Percentiles rank a stretch among this genome's conserved stretches.
Conservation (phyloP, 805 yeast genomes). For the Metschnikowia vanudenii region DNA sequence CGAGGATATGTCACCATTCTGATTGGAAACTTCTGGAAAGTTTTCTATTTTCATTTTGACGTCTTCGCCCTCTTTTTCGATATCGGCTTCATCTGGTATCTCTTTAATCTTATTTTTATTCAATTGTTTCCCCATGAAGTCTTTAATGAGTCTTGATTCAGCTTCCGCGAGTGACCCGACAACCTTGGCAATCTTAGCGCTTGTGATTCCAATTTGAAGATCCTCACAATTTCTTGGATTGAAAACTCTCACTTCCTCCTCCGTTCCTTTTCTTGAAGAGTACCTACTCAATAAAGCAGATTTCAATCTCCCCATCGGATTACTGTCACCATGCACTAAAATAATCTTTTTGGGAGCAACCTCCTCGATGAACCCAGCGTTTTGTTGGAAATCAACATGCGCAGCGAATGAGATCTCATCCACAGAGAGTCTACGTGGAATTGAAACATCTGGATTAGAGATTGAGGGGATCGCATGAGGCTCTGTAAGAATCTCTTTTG, state of each 20-base stretch:
- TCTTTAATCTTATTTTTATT: constrained; percentile 38
- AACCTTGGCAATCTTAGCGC: constrained; percentile 77
- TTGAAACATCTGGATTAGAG: constrained; percentile 73
- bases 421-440: constrained; percentile 82
- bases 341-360: constrained; percentile 84
- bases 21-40: constrained; percentile 34
- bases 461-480: constrained; percentile 88
- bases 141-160: constrained; percentile 33
- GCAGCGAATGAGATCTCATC: constrained; percentile 99
- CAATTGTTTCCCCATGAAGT: constrained; percentile 60
- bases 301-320: constrained; percentile 97
- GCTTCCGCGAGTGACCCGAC: constrained; percentile 53
- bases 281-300: constrained; percentile 89
- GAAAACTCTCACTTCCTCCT: constrained; percentile 84
- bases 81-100: constrained; percentile 8
- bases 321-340: constrained; percentile 94
- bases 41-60: not conserved
- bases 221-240: constrained; percentile 91
- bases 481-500: constrained; percentile 81
- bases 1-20: constrained; percentile 1
- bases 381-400: constrained; percentile 95
- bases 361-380: constrained; percentile 83
- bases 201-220: constrained; percentile 72
- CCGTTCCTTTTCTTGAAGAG: constrained; percentile 75
- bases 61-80: constrained; percentile 5